phyloP scores from a whole-genome alignment of 1,139 yeast species.

The Pichia sp. region DNA sequence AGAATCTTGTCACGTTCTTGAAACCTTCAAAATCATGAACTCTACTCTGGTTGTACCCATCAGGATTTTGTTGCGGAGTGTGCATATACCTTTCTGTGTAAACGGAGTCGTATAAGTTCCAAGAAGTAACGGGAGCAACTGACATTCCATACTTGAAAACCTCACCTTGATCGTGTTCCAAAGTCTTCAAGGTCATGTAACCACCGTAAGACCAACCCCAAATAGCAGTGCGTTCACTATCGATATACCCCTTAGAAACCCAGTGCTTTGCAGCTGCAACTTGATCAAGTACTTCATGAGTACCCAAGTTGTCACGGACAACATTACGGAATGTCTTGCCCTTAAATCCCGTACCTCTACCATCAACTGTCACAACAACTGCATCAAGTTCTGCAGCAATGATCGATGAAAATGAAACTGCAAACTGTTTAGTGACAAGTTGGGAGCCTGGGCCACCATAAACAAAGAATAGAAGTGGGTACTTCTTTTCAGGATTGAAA shows the following conservation, averaged over 20 bases:
- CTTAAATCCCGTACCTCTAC: slow-evolving; percentile 75
- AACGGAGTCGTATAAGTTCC: slow-evolving; percentile 69
- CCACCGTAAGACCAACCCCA: slow-evolving; percentile 92
- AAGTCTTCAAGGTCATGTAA: slow-evolving; percentile 63
- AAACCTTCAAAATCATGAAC: slow-evolving; percentile 45
- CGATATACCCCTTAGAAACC: slow-evolving; percentile 49
- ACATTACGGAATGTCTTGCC: slow-evolving; percentile 51
- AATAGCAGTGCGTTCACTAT: slow-evolving; percentile 51
- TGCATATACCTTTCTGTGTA: slow-evolving; percentile 78
- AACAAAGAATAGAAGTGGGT: slow-evolving; percentile 66
- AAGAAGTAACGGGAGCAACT: slow-evolving; percentile 77
- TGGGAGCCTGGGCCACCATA: slow-evolving; percentile 87
- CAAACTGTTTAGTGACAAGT: slow-evolving; percentile 46
- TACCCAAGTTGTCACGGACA: slow-evolving; percentile 61
- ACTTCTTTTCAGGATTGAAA: slow-evolving; percentile 44
- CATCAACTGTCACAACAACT: slow-evolving; percentile 73
- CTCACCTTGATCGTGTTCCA: slow-evolving; percentile 56
- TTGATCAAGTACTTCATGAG: slow-evolving; percentile 65
- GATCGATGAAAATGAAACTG: slow-evolving; percentile 52
- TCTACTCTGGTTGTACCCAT: slow-evolving; percentile 49
- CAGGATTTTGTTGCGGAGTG: slow-evolving; percentile 54
- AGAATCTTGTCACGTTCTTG: slow-evolving; percentile 47
- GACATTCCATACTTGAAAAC: slow-evolving; percentile 65
- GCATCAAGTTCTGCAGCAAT: slow-evolving; percentile 64
- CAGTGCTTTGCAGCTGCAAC: slow-evolving; percentile 60